A percentile compares a stretch with the other conserved stretches of the same genome.
Evolutionary conservation across 805 yeast genomes (phyloP).

Genomic region (Metschnikowia arizonensis): DNA sequence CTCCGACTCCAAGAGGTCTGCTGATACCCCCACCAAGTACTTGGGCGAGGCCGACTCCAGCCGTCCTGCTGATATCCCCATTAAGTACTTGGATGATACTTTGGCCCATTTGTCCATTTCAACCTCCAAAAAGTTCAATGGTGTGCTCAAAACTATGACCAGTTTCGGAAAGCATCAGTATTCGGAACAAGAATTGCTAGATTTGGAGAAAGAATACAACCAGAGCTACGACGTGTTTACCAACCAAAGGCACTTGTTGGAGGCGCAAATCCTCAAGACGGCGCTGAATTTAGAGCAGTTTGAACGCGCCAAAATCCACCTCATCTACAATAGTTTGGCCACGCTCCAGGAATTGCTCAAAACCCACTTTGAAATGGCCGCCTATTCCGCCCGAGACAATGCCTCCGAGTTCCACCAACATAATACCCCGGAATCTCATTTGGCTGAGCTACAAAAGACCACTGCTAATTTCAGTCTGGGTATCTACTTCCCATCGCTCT

Average conservation of each 20-base stretch:
- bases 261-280: constrained; percentile 22
- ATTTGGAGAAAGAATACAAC: constrained; percentile 30
- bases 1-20: background rate
- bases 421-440: constrained; percentile 1
- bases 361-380: background rate
- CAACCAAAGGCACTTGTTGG: constrained; percentile 28
- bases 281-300: constrained; percentile 29
- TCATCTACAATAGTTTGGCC: constrained; percentile 31
- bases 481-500: constrained; percentile 34
- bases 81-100: constrained; percentile 11
- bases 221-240: constrained; percentile 34
- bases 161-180: constrained; percentile 29
- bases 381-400: background rate
- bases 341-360: constrained; percentile 32
- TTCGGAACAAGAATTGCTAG: constrained; percentile 23
- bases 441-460: constrained; percentile 19
- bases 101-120: constrained; percentile 22
- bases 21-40: background rate
- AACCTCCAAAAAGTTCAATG: constrained; percentile 28
- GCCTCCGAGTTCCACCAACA: background rate
- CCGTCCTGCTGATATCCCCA: background rate
- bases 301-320: constrained; percentile 32
- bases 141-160: constrained; percentile 31
- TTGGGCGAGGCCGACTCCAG: too few species aligned
- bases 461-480: constrained; percentile 32